Evolutionary conservation across 2,329 filamentous ascomycete genomes (phyloP).

Genomic region (Phyllosticta capitalensis): DNA sequence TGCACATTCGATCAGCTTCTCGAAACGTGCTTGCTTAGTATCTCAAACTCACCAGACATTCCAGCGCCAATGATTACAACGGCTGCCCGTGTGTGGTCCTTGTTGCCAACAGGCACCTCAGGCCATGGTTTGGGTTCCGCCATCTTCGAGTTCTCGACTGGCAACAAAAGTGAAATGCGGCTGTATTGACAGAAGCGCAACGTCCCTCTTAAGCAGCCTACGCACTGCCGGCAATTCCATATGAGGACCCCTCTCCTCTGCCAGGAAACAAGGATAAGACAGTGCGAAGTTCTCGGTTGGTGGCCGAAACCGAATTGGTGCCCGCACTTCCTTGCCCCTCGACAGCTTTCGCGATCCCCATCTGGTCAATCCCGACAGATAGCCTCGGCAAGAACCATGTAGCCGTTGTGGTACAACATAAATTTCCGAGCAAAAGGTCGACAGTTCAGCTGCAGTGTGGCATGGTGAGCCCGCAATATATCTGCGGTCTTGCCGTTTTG

Average conservation of each 20-base stretch:
- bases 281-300: neutral
- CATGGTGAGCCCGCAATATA: neutral
- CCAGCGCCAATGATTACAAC: constrained; percentile 51
- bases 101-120: constrained; percentile 38
- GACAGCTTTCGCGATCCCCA: neutral
- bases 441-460: neutral
- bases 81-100: constrained; percentile 42
- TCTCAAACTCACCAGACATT: constrained; percentile 35
- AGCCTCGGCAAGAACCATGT: neutral
- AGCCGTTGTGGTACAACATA: neutral
- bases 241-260: neutral
- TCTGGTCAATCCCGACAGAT: neutral
- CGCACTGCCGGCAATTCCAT: neutral
- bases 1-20: constrained; percentile 1
- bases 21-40: no score
- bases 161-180: neutral
- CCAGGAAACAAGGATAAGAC: neutral
- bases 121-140: constrained; percentile 35
- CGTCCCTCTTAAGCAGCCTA: neutral
- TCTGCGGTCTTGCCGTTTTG: neutral
- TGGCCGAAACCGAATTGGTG: neutral
- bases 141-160: constrained; percentile 19
- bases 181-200: neutral
- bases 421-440: neutral
- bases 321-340: neutral